Conservation (phyloP, 2,329 filamentous ascomycete genomes). For the Zopfia rhizophila region DNA sequence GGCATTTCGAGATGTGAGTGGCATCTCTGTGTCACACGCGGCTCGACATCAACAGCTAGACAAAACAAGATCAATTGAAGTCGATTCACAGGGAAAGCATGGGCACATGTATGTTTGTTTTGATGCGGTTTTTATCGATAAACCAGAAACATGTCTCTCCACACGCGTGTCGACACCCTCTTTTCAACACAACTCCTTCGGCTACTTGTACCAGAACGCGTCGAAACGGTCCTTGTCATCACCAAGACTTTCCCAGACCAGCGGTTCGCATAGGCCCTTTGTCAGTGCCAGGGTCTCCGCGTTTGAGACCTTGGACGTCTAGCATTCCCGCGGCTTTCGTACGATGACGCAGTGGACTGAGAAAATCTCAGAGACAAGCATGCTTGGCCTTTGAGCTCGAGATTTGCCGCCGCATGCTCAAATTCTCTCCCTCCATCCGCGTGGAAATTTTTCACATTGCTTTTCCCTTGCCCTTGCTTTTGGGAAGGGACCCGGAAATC, state of each 20-base stretch:
- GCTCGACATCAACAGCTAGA: no score
- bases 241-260: constrained; percentile 14
- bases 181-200: constrained; percentile 2
- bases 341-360: constrained; percentile 6
- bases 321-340: background rate
- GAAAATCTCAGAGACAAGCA: constrained; percentile 1
- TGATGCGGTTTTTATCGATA: no score
- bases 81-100: no score
- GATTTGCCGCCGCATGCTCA: no score
- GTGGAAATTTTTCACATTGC: background rate
- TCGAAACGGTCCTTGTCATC: background rate
- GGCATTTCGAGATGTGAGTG: no score
- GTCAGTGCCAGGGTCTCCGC: constrained; percentile 10
- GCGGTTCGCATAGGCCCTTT: constrained; percentile 10
- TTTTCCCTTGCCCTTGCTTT: background rate
- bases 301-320: constrained; percentile 12
- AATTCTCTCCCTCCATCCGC: background rate
- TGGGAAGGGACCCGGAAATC: background rate
- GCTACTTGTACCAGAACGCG: constrained; percentile 9
- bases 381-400: no score
- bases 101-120: no score
- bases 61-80: no score
- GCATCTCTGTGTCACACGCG: no score
- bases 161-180: background rate
- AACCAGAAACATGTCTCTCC: background rate